A percentile compares a stretch with the other conserved stretches of the same genome.
Evolutionary conservation across 1,284 basidiomycete species (phyloP).

Genomic region (Malassezia japonica): DNA sequence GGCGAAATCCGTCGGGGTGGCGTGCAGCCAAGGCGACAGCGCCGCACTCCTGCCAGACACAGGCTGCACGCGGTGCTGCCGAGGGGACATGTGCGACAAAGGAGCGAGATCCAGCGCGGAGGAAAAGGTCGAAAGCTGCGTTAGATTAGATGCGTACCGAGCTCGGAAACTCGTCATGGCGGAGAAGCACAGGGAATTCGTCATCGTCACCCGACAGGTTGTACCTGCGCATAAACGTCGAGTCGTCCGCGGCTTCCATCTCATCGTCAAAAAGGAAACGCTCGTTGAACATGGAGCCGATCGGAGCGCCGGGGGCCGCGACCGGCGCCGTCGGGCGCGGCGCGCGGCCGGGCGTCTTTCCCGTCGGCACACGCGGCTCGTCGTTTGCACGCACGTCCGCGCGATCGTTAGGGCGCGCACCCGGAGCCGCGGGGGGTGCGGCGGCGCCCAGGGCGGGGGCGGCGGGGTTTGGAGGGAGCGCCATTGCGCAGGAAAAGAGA

Average conservation of each 20-base stretch:
- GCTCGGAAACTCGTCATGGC: slow-evolving; percentile 52
- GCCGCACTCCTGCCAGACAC: slow-evolving; percentile 48
- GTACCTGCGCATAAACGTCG: slow-evolving; percentile 46
- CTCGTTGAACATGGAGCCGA: slow-evolving; percentile 29
- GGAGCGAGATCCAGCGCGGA: slow-evolving; percentile 86
- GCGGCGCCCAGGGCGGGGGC: not conserved
- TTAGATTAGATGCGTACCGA: slow-evolving; percentile 55
- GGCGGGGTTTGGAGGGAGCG: not conserved
- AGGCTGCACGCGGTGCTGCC: slow-evolving; percentile 49
- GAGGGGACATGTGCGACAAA: slow-evolving; percentile 66
- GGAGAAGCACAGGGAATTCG: slow-evolving; percentile 58
- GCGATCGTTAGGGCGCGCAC: too few relatives aligned
- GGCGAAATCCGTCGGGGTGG: not conserved
- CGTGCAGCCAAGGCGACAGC: slow-evolving; percentile 15
- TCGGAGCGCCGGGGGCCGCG: not conserved
- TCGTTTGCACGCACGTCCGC: not conserved
- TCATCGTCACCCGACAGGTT: slow-evolving; percentile 40
- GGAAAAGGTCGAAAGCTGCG: slow-evolving; percentile 68
- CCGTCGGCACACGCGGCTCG: not conserved
- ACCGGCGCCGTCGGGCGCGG: not conserved
- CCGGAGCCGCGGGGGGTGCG: not conserved
- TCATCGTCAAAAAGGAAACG: slow-evolving; percentile 45
- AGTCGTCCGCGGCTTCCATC: slow-evolving; percentile 41
- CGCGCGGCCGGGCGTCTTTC: not conserved
- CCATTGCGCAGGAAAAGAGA: too few relatives aligned